Conservation (phyloP, 2,329 filamentous ascomycete species). For the Dactylonectria estremocensis region DNA sequence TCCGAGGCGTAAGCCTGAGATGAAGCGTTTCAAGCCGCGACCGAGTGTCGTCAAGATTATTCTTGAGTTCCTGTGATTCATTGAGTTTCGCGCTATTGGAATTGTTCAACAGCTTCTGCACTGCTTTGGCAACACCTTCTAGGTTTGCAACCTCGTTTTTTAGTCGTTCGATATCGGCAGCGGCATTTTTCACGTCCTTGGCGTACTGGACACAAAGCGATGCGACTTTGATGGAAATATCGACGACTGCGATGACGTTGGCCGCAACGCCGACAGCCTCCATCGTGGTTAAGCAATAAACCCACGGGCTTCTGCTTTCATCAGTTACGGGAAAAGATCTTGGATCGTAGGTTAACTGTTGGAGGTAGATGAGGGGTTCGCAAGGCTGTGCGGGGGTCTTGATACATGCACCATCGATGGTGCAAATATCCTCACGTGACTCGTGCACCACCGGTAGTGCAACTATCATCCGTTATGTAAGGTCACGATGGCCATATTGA, state of each 20-base stretch:
- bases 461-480: too few relatives aligned
- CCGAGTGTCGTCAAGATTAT: too few relatives aligned
- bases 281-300: not conserved
- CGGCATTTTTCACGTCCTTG: slow-evolving; percentile 2
- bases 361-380: too few relatives aligned
- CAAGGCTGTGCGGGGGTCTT: not conserved
- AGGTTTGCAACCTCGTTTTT: not conserved
- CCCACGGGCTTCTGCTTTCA: too few relatives aligned
- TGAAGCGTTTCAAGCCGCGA: too few relatives aligned
- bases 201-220: slow-evolving; percentile 6
- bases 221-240: slow-evolving; percentile 1
- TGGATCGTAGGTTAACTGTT: not conserved
- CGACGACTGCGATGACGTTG: slow-evolving; percentile 2
- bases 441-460: too few relatives aligned
- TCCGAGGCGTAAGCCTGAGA: too few relatives aligned
- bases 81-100: too few relatives aligned
- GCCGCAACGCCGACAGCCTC: slow-evolving; percentile 1
- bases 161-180: not conserved
- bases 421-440: too few relatives aligned
- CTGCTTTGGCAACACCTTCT: not conserved
- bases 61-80: too few relatives aligned
- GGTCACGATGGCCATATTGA: too few relatives aligned
- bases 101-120: not conserved
- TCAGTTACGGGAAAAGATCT: not conserved
- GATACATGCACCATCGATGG: too few relatives aligned